A percentile compares a stretch with the other conserved stretches of the same genome.
Evolutionary conservation across 768 basidiomycete species (phyloP).

Genomic region (Termitomyces eurrhizus): DNA sequence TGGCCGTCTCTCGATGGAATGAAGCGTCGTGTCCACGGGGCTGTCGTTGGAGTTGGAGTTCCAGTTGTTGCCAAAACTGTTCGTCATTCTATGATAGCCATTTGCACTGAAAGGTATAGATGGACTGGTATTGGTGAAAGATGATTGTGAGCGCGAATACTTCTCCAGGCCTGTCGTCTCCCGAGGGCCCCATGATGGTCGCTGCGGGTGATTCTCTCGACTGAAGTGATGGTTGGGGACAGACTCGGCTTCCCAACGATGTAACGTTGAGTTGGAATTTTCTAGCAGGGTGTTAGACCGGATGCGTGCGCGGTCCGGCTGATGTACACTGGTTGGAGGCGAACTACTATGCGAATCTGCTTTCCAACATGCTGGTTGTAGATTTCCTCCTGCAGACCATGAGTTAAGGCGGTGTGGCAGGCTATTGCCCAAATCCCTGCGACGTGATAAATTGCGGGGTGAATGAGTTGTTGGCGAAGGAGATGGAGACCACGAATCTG

Average conservation of each 20-base stretch:
- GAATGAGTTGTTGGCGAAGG: conserved; percentile 23
- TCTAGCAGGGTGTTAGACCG: conserved; percentile 37
- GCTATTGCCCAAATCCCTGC: conserved; percentile 26
- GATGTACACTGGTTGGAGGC: conserved; percentile 19
- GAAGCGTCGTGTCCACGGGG: conserved; percentile 32
- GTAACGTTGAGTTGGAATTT: conserved; percentile 17
- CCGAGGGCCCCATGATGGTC: conserved; percentile 35
- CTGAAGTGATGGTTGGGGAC: conserved; percentile 19
- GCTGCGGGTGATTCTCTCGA: conserved; percentile 30
- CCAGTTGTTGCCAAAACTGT: conserved; percentile 40
- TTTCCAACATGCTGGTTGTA: conserved; percentile 38
- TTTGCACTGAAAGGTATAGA: conserved; percentile 30
- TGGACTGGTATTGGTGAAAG: conserved; percentile 32
- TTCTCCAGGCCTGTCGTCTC: conserved; percentile 29
- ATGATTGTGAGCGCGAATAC: conserved; percentile 28
- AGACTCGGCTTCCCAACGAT: conserved; percentile 29
- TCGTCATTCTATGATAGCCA: conserved; percentile 32
- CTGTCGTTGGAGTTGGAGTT: conserved; percentile 27
- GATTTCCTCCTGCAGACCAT: conserved; percentile 34
- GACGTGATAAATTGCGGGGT: conserved; percentile 23
- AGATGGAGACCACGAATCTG: conserved; percentile 22
- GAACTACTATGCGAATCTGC: conserved; percentile 26
- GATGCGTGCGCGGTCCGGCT: conserved; percentile 33
- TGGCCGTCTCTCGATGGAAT: conserved; percentile 19
- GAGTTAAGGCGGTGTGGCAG: conserved; percentile 24